Evolutionary conservation across 1,284 basidiomycete genomes (phyloP).

Genomic region (Schizophyllum amplum): DNA sequence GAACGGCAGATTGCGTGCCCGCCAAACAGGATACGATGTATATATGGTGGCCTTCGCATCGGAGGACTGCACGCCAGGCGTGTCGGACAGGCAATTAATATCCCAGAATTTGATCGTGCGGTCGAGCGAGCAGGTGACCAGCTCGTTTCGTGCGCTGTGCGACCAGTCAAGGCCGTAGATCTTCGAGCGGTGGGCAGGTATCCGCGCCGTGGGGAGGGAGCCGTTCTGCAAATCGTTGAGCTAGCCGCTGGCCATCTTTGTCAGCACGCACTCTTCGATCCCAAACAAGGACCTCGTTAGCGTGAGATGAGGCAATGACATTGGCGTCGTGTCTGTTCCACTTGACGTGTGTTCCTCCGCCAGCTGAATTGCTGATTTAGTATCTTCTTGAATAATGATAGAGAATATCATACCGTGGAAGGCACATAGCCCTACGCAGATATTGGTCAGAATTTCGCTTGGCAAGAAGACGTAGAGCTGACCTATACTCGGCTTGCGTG

Average conservation of each 20-base stretch:
- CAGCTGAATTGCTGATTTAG: slow-evolving; percentile 26
- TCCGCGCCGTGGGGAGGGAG: slow-evolving; percentile 69
- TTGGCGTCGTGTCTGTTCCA: slow-evolving; percentile 87
- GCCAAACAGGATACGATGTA: slow-evolving; percentile 89
- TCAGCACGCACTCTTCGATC: slow-evolving; percentile 63
- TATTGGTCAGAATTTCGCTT: too few relatives aligned
- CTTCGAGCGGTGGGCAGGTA: slow-evolving; percentile 78
- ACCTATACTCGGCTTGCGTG: slow-evolving; percentile 59
- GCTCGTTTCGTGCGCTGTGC: slow-evolving; percentile 59
- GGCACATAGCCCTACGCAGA: slow-evolving; percentile 64
- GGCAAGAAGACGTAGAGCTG: too few relatives aligned
- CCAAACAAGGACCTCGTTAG: slow-evolving; percentile 80
- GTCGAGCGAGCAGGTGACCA: slow-evolving; percentile 90
- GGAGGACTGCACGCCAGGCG: slow-evolving; percentile 5
- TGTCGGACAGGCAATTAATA: slow-evolving; percentile 25
- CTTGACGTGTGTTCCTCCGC: slow-evolving; percentile 89
- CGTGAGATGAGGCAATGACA: slow-evolving; percentile 82
- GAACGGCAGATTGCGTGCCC: slow-evolving; percentile 89
- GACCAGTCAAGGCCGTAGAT: slow-evolving; percentile 98
- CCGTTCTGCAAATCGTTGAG: slow-evolving; percentile 61
- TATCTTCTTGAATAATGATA: neutral
- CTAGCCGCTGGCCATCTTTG: slow-evolving; percentile 90
- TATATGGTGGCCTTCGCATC: slow-evolving; percentile 54
- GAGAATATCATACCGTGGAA: slow-evolving; percentile 51
- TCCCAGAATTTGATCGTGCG: slow-evolving; percentile 88